Evolutionary conservation across 257 asterid genomes (phyloP).

Genomic region (Solanum neorickii): DNA sequence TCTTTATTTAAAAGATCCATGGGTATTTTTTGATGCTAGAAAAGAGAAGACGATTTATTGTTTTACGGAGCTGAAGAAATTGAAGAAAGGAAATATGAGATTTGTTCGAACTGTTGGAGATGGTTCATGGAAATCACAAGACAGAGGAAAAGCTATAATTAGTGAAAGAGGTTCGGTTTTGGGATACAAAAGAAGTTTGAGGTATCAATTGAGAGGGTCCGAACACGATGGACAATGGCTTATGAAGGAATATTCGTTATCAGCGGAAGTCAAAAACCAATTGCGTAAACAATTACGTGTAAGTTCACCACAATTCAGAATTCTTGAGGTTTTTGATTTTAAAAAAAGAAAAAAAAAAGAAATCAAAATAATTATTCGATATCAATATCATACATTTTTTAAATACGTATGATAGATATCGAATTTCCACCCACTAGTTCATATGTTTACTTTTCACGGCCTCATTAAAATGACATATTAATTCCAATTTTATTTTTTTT

Average conservation of each 20-base stretch:
- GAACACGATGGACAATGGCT: not conserved
- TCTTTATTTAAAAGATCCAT: not conserved
- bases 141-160: not conserved
- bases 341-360: too few relatives aligned
- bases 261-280: not conserved
- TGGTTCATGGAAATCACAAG: conserved; percentile 5
- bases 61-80: not conserved
- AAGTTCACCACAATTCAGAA: not conserved
- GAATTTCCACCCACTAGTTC: too few relatives aligned
- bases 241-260: not conserved
- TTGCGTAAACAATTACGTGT: not conserved
- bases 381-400: not conserved
- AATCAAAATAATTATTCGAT: not conserved
- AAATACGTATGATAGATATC: too few relatives aligned
- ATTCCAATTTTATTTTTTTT: not conserved
- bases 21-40: not conserved
- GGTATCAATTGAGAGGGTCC: not conserved
- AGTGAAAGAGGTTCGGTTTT: not conserved
- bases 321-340: too few relatives aligned
- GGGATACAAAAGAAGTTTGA: not conserved
- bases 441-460: too few relatives aligned
- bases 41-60: not conserved
- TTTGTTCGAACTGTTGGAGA: not conserved
- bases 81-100: not conserved
- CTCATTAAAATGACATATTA: not conserved